A percentile compares a stretch with the other conserved stretches of the same genome.
These are phyloP conservation scores for Coriolopsis trogii DNA, from an alignment of 1,284 basidiomycete genomes.

Conservation along the genomic window DNA sequence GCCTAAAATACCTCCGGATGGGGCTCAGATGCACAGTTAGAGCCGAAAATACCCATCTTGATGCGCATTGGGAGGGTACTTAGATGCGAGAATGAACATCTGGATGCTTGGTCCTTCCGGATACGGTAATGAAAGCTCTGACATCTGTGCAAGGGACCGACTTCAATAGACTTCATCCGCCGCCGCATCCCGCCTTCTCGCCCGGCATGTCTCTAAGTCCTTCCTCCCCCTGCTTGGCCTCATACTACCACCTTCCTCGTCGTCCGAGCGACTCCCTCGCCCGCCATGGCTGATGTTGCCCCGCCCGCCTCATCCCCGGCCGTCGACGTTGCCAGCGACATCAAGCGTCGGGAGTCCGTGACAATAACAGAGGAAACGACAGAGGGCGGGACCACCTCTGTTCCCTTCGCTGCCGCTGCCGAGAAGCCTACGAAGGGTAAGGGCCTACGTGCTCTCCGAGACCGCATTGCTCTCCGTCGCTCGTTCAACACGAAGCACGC, in stretches of 20 bases:
- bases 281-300: constrained; percentile 9
- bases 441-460: constrained; percentile 17
- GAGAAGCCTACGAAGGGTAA: constrained; percentile 15
- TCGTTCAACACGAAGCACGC: constrained; percentile 21
- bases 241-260: not conserved
- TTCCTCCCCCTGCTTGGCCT: not conserved
- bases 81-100: no score
- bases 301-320: not conserved
- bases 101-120: no score
- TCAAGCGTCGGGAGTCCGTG: not conserved
- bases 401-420: constrained; percentile 3
- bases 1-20: no score
- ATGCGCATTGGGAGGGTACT: no score
- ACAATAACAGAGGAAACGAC: not conserved
- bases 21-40: no score
- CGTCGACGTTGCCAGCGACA: not conserved
- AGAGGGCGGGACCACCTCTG: not conserved
- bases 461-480: constrained; percentile 18
- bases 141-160: no score
- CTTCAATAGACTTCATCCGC: constrained; percentile 7
- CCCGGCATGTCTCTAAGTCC: not conserved
- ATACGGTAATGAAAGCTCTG: no score
- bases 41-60: no score
- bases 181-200: not conserved
- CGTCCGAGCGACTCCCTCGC: constrained; percentile 2